These are phyloP conservation scores for Cystobasidium tubakii DNA, from an alignment of 768 basidiomycete genomes.

Conservation along the genomic window DNA sequence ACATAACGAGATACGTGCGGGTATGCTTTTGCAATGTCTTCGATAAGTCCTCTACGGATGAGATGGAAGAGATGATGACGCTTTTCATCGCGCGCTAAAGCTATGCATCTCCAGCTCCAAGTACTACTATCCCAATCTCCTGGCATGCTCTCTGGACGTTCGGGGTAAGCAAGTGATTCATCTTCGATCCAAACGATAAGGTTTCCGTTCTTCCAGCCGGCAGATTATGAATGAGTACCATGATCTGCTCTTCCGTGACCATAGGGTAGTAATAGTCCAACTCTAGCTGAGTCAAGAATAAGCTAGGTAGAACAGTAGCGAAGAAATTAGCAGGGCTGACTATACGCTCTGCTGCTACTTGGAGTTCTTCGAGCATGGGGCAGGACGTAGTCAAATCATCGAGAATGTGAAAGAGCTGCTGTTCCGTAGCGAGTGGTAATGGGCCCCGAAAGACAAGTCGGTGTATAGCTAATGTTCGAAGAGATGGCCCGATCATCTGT, in stretches of 20 bases:
- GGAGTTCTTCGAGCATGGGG: constrained; percentile 28
- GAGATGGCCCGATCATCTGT: not conserved
- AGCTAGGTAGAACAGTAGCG: constrained; percentile 9
- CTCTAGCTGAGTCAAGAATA: constrained; percentile 23
- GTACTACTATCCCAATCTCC: constrained; percentile 17
- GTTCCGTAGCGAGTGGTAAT: not conserved
- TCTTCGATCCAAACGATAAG: constrained; percentile 7
- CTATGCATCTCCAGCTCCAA: not conserved
- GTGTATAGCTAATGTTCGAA: constrained; percentile 1
- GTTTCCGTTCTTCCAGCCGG: constrained; percentile 32
- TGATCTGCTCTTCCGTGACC: not conserved
- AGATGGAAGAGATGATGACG: too few species aligned
- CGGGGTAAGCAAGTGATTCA: not conserved
- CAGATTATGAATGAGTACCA: constrained; percentile 9
- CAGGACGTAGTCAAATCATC: constrained; percentile 17
- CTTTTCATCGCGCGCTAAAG: not conserved
- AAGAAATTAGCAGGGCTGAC: constrained; percentile 6
- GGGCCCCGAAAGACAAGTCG: constrained; percentile 2
- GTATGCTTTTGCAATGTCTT: too few species aligned
- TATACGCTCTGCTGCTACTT: constrained; percentile 20
- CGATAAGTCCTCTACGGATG: too few species aligned
- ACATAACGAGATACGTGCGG: too few species aligned
- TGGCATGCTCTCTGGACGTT: constrained; percentile 23
- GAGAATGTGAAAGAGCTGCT: not conserved
- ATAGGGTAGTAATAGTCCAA: constrained; percentile 11